Evolutionary conservation across 2,329 filamentous ascomycete genomes (phyloP).

Genomic region (Pseudogymnoascus sp.): DNA sequence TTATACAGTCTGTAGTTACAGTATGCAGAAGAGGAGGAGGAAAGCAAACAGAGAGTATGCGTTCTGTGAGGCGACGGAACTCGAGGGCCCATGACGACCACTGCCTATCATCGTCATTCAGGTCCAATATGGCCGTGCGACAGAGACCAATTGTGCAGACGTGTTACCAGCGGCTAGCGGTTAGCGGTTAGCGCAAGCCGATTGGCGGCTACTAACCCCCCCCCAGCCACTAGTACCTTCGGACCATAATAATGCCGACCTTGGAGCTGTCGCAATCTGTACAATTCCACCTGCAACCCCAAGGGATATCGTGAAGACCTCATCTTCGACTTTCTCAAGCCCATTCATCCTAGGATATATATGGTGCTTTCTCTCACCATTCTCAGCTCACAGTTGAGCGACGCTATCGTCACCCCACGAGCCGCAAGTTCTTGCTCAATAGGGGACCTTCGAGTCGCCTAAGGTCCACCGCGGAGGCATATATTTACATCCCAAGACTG

Average conservation of each 20-base stretch:
- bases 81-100: neutral
- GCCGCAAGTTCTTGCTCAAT: constrained; percentile 6
- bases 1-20: neutral
- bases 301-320: constrained; percentile 8
- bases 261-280: constrained; percentile 7
- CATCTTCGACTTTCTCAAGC: constrained; percentile 1
- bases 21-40: neutral
- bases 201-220: neutral
- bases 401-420: constrained; percentile 12
- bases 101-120: neutral
- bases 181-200: neutral
- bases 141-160: neutral
- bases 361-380: constrained; percentile 23
- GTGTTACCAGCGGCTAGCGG: neutral
- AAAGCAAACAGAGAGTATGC: neutral
- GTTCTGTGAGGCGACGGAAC: neutral
- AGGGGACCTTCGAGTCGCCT: constrained; percentile 2
- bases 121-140: neutral
- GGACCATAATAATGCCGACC: neutral
- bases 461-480: neutral
- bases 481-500: constrained; percentile 6
- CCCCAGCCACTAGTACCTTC: neutral
- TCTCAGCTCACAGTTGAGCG: constrained; percentile 27
- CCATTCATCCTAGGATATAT: constrained; percentile 19
- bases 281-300: constrained; percentile 3